phyloP scores from a whole-genome alignment of 176 grass and related monocot genomes.

The Guadua angustifolia region DNA sequence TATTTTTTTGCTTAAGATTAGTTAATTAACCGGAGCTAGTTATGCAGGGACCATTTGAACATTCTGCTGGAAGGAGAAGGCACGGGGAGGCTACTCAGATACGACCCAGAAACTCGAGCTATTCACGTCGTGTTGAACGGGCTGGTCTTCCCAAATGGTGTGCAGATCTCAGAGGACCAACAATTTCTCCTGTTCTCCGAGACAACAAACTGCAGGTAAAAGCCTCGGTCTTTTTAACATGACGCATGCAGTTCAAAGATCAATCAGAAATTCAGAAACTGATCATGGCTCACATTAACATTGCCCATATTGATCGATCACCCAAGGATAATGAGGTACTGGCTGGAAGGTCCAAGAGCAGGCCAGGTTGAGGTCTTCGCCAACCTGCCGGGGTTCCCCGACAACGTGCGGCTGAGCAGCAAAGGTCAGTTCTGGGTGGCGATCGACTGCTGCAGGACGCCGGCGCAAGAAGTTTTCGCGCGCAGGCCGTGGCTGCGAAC shows the following conservation, averaged over 20 bases:
- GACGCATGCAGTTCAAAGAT: neutral
- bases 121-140: constrained; percentile 64
- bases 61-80: constrained; percentile 87
- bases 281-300: neutral
- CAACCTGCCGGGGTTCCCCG: constrained; percentile 83
- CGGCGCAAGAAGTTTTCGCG: constrained; percentile 65
- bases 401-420: constrained; percentile 74
- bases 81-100: constrained; percentile 75
- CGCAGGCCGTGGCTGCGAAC: constrained; percentile 76
- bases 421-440: constrained; percentile 85
- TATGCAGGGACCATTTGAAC: constrained; percentile 72
- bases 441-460: constrained; percentile 86
- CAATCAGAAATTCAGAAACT: neutral
- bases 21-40: neutral
- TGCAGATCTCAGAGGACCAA: constrained; percentile 85
- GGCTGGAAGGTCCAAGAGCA: constrained; percentile 62
- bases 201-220: constrained; percentile 86
- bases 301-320: neutral
- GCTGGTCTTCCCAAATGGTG: constrained; percentile 83
- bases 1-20: neutral
- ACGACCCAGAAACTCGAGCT: constrained; percentile 55
- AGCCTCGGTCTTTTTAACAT: neutral
- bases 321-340: constrained; percentile 86
- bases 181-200: constrained; percentile 81
- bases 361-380: constrained; percentile 70